These are phyloP conservation scores for Podaxis sp. DNA, from an alignment of 768 basidiomycete species.

Conservation along the genomic window DNA sequence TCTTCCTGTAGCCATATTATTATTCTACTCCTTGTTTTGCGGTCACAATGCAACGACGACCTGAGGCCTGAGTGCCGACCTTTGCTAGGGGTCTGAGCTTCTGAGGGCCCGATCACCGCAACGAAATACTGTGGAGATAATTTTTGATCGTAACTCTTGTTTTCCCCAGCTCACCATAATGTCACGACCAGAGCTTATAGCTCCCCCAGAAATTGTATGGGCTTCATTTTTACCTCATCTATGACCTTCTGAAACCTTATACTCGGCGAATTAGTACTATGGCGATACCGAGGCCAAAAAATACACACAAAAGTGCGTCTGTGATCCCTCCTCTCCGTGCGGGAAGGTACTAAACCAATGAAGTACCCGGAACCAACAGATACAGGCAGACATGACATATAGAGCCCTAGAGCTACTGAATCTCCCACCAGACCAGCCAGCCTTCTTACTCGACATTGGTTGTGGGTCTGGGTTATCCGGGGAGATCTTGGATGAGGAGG, in stretches of 20 bases:
- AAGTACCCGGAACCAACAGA: constrained; percentile 93
- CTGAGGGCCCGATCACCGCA: not conserved
- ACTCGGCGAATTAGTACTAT: constrained; percentile 71
- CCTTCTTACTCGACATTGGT: constrained; percentile 91
- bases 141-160: constrained; percentile 20
- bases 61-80: not conserved
- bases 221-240: not conserved
- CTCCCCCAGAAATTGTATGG: constrained; percentile 88
- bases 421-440: constrained; percentile 75
- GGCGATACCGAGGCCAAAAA: constrained; percentile 94
- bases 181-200: constrained; percentile 87
- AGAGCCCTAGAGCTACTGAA: constrained; percentile 90
- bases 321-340: not conserved
- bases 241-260: constrained; percentile 7
- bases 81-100: not conserved
- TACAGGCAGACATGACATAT: constrained; percentile 97
- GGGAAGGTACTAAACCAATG: constrained; percentile 15
- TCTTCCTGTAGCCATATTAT: too few relatives aligned
- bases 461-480: constrained; percentile 97
- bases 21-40: too few relatives aligned
- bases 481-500: constrained; percentile 93
- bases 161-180: constrained; percentile 36
- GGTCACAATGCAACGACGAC: too few relatives aligned
- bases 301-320: constrained; percentile 87
- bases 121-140: constrained; percentile 23